Evolutionary conservation across 106 monocot genomes (phyloP).

Genomic region (Dioscorea alata): DNA sequence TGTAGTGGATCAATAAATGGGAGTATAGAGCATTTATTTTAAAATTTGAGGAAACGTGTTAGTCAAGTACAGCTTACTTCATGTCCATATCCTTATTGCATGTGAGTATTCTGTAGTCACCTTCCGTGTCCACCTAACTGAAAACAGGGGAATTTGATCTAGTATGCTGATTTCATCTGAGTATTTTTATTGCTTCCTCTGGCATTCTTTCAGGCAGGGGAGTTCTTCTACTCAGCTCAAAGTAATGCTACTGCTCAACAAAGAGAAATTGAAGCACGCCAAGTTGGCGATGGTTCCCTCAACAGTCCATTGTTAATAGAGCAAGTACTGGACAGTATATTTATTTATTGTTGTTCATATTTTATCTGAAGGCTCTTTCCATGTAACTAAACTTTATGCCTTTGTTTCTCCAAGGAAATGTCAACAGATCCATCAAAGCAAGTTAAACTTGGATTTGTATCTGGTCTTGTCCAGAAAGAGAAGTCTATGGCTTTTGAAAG

Average conservation of each 20-base stretch:
- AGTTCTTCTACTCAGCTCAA: constrained; percentile 82
- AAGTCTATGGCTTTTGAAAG: constrained; percentile 95
- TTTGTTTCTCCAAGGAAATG: constrained; percentile 59
- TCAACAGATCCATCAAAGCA: constrained; percentile 79
- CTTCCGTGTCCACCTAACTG: too few relatives aligned
- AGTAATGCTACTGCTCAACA: constrained; percentile 72
- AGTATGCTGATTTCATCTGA: too few relatives aligned
- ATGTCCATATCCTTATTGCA: too few relatives aligned
- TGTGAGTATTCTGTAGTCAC: too few relatives aligned
- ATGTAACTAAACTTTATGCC: neutral
- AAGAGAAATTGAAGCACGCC: constrained; percentile 56
- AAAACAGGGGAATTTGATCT: too few relatives aligned
- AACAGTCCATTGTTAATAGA: constrained; percentile 77
- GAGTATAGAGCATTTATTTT: too few relatives aligned
- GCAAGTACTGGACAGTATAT: constrained; percentile 30
- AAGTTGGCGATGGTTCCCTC: constrained; percentile 51
- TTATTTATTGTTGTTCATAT: neutral
- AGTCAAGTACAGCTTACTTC: too few relatives aligned
- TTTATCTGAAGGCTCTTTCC: neutral
- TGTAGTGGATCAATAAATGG: too few relatives aligned
- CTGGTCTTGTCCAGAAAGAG: constrained; percentile 93
- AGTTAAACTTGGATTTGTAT: constrained; percentile 91
- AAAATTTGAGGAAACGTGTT: too few relatives aligned
- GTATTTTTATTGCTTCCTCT: too few relatives aligned
- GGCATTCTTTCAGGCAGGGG: constrained; percentile 52